These are phyloP conservation scores for Yamadazyma buinensis DNA, from an alignment of 1,139 yeast species.

Conservation along the genomic window DNA sequence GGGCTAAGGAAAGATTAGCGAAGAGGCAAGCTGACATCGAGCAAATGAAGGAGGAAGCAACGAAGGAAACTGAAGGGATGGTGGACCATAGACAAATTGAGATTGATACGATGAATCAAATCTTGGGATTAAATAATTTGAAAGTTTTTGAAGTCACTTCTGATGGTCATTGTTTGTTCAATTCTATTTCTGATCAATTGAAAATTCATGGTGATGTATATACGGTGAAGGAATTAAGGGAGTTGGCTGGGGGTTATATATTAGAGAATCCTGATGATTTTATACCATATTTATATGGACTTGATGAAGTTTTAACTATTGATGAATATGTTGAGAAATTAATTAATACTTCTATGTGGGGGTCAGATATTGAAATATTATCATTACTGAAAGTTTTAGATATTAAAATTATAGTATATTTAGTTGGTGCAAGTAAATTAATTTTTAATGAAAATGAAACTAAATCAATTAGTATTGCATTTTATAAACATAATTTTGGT, in stretches of 20 bases:
- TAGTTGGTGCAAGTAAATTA: slow-evolving; percentile 69
- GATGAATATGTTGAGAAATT: slow-evolving; percentile 68
- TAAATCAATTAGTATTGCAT: slow-evolving; percentile 66
- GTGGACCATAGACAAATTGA: slow-evolving; percentile 74
- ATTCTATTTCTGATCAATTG: slow-evolving; percentile 80
- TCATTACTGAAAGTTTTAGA: slow-evolving; percentile 69
- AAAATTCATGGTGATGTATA: slow-evolving; percentile 21
- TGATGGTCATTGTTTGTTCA: slow-evolving; percentile 93
- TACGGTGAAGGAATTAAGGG: slow-evolving; percentile 54
- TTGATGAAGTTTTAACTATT: slow-evolving; percentile 59
- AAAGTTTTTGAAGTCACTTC: slow-evolving; percentile 68
- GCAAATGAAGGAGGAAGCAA: slow-evolving; percentile 63
- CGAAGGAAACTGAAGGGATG: slow-evolving; percentile 54
- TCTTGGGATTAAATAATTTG: slow-evolving; percentile 48
- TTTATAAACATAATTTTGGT: slow-evolving; percentile 81
- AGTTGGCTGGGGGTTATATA: slow-evolving; percentile 65
- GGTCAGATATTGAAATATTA: slow-evolving; percentile 87
- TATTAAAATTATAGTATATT: slow-evolving; percentile 70
- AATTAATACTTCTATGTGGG: slow-evolving; percentile 85
- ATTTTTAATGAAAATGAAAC: slow-evolving; percentile 49
- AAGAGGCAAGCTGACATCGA: slow-evolving; percentile 69
- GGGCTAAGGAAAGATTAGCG: slow-evolving; percentile 82
- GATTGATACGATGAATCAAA: slow-evolving; percentile 53
- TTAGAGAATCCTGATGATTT: slow-evolving; percentile 62
- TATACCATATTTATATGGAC: slow-evolving; percentile 80